Evolutionary conservation across 2,329 filamentous ascomycete species (phyloP).

Genomic region (Colletotrichum godetiae): DNA sequence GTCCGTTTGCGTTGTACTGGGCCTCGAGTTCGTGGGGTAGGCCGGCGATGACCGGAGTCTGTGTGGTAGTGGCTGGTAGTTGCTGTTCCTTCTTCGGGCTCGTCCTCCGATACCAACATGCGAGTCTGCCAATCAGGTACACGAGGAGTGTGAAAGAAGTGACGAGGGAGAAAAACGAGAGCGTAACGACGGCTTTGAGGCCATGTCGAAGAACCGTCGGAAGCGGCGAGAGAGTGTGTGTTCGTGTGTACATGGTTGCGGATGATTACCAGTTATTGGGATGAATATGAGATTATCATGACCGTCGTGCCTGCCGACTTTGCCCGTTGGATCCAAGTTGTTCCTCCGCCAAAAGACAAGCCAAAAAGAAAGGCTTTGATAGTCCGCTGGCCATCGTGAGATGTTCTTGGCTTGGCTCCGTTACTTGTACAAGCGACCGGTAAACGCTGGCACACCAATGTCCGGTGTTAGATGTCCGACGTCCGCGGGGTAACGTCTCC

Average conservation of each 20-base stretch:
- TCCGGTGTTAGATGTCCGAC: background rate
- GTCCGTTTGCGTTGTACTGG: constrained; percentile 32
- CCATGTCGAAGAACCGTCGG: constrained; percentile 47
- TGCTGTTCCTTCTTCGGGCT: constrained; percentile 42
- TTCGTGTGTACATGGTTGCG: constrained; percentile 4
- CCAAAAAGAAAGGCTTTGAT: background rate
- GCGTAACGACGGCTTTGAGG: constrained; percentile 48
- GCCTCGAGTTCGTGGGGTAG: constrained; percentile 39
- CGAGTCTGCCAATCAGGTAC: constrained; percentile 49
- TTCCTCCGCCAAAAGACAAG: background rate
- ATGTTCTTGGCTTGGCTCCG: background rate
- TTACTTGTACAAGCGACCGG: constrained; percentile 12
- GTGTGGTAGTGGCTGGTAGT: constrained; percentile 28
- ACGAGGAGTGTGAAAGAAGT: constrained; percentile 45
- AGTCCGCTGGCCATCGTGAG: too few species aligned
- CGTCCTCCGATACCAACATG: constrained; percentile 46
- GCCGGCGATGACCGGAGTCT: background rate
- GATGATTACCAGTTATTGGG: background rate
- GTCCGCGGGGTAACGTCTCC: constrained; percentile 3
- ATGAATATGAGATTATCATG: background rate
- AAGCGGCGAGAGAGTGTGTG: constrained; percentile 46
- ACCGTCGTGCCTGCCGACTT: constrained; percentile 22
- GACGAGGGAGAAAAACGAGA: constrained; percentile 50
- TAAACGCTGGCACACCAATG: background rate
- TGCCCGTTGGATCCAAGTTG: background rate